Evolutionary conservation across 345 rosid genomes (phyloP).

Genomic region (Psidium guajava): DNA sequence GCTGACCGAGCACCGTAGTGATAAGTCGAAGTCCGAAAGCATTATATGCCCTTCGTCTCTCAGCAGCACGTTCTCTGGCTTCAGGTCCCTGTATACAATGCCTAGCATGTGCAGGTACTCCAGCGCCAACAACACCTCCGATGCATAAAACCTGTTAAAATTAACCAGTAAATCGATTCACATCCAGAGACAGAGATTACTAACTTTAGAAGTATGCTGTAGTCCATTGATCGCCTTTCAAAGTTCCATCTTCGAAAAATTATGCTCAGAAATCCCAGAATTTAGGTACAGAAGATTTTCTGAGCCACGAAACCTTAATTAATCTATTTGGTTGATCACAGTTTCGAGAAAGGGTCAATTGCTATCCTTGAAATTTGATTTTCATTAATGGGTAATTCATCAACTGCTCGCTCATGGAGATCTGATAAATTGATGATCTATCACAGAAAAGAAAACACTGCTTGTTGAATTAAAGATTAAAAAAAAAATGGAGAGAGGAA

Average conservation of each 20-base stretch:
- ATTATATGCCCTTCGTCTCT: slow-evolving; percentile 84
- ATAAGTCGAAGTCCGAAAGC: slow-evolving; percentile 88
- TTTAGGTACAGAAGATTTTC: background rate
- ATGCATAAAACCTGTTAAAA: slow-evolving; percentile 60
- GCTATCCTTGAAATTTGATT: background rate
- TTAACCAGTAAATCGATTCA: background rate
- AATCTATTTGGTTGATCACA: background rate
- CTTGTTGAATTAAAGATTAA: background rate
- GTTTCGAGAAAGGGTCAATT: background rate
- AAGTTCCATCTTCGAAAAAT: background rate
- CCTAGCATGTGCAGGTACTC: slow-evolving; percentile 96
- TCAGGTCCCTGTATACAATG: slow-evolving; percentile 78
- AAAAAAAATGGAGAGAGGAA: background rate
- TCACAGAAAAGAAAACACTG: background rate
- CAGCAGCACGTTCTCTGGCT: slow-evolving; percentile 85
- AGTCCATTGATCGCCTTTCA: background rate
- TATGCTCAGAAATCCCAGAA: background rate
- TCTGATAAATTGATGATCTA: background rate
- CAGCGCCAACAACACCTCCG: slow-evolving; percentile 80
- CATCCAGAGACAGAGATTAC: background rate
- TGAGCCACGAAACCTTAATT: background rate
- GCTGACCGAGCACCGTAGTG: slow-evolving; percentile 77
- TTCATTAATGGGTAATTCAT: background rate
- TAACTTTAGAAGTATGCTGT: background rate
- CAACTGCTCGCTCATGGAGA: background rate